Conservation (phyloP, 495 filamentous ascomycete species). For the Trichoderma erinaceum region DNA sequence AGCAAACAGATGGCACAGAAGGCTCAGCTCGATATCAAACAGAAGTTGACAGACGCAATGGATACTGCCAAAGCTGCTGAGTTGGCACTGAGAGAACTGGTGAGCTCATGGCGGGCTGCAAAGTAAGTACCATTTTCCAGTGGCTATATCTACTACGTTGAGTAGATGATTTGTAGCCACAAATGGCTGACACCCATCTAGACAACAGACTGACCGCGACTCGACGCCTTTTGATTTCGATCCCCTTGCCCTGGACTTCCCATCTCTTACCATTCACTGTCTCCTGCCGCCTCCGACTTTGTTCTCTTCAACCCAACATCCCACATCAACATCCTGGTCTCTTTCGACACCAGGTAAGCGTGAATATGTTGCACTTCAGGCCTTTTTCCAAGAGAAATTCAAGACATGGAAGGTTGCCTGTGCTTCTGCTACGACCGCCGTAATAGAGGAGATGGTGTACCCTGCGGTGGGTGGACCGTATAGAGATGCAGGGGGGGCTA, state of each 20-base stretch:
- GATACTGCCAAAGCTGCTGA: constrained; percentile 77
- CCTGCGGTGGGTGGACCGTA: constrained; percentile 27
- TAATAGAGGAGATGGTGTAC: constrained; percentile 37
- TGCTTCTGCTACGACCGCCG: constrained; percentile 35
- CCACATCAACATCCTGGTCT: constrained; percentile 67
- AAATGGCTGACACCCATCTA: constrained; percentile 29
- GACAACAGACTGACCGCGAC: constrained; percentile 39
- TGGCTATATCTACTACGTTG: background rate
- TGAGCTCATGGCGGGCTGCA: constrained; percentile 72
- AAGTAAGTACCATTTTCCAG: constrained; percentile 47
- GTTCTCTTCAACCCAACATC: constrained; percentile 62
- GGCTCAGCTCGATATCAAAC: constrained; percentile 51
- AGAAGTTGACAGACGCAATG: constrained; percentile 53
- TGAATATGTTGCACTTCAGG: constrained; percentile 63
- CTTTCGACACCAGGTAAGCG: constrained; percentile 61
- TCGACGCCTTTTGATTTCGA: constrained; percentile 73
- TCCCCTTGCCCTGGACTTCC: constrained; percentile 71
- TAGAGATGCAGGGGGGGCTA: constrained; percentile 38
- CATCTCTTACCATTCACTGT: constrained; percentile 71
- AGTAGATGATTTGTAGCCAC: background rate
- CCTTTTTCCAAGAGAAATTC: constrained; percentile 59
- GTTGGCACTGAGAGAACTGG: constrained; percentile 71
- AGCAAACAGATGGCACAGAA: constrained; percentile 46
- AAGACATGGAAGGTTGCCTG: constrained; percentile 51
- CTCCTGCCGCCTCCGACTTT: constrained; percentile 72